These are phyloP conservation scores for Lodderomyces elongisporus DNA, from an alignment of 1,139 yeast genomes.

Conservation along the genomic window DNA sequence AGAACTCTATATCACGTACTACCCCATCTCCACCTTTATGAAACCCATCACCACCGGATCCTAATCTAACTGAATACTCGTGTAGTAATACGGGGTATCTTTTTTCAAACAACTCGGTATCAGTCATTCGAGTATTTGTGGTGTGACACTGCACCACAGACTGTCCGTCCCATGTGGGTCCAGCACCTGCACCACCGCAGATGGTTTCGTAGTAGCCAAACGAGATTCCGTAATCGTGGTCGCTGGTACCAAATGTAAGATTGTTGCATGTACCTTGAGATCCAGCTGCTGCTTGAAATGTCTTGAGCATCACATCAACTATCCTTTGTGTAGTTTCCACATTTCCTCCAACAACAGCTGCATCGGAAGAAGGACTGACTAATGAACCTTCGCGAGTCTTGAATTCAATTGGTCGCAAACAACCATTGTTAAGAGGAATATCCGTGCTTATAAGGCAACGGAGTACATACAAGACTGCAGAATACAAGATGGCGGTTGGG, in stretches of 20 bases:
- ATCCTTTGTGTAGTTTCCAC: constrained; percentile 85
- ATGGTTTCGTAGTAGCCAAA: constrained; percentile 48
- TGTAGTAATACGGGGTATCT: constrained; percentile 43
- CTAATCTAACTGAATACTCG: constrained; percentile 34
- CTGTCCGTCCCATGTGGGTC: constrained; percentile 47
- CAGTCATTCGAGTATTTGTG: constrained; percentile 46
- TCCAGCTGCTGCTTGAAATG: constrained; percentile 68
- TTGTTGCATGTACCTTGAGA: constrained; percentile 50
- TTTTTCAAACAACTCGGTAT: constrained; percentile 43
- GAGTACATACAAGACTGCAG: constrained; percentile 77
- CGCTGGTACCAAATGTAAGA: constrained; percentile 44
- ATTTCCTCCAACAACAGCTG: constrained; percentile 87
- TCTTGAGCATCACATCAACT: constrained; percentile 71
- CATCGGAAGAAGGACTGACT: constrained; percentile 65
- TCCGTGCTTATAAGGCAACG: constrained; percentile 71
- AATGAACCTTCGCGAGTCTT: constrained; percentile 65
- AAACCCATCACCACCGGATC: constrained; percentile 42
- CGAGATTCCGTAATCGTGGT: constrained; percentile 29
- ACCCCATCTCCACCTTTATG: constrained; percentile 45
- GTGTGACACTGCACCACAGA: constrained; percentile 46
- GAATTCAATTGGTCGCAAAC: constrained; percentile 65
- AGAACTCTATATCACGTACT: constrained; percentile 42
- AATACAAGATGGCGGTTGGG: constrained; percentile 64
- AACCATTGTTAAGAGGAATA: constrained; percentile 83
- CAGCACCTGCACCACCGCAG: constrained; percentile 49